A percentile compares a stretch with the other conserved stretches of the same genome.
These are phyloP conservation scores for Ceratobasidium sp. DNA, from an alignment of 1,284 basidiomycete species.

Conservation along the genomic window DNA sequence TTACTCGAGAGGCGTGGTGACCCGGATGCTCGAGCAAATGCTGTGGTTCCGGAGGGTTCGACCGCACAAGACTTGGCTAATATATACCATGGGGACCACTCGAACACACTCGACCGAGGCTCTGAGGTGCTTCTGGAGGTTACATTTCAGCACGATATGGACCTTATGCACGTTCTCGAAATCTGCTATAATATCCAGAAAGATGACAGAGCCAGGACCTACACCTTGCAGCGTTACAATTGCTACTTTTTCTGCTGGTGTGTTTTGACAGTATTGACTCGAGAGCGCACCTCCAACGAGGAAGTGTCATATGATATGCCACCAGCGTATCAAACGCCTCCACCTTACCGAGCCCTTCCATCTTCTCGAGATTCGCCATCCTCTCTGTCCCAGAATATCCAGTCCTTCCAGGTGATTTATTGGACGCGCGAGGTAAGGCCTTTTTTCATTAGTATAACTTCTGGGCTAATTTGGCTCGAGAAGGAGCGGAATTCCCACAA, in stretches of 20 bases:
- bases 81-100: background rate
- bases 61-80: too few species aligned
- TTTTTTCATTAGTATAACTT: too few species aligned
- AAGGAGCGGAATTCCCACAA: too few species aligned
- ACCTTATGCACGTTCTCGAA: background rate
- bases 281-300: background rate
- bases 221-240: constrained; percentile 1
- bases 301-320: too few species aligned
- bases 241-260: constrained; percentile 15
- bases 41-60: background rate
- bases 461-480: too few species aligned
- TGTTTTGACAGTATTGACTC: constrained; percentile 1
- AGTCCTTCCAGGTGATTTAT: too few species aligned
- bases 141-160: background rate
- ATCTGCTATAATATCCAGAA: background rate
- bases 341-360: too few species aligned
- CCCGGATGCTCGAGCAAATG: background rate
- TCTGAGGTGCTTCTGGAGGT: background rate
- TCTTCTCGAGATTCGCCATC: too few species aligned
- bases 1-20: background rate
- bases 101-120: background rate
- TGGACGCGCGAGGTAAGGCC: too few species aligned
- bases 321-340: too few species aligned
- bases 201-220: background rate
- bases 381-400: too few species aligned